These are phyloP conservation scores for Magnolia sinica DNA, from an alignment of 164 flowering plant species.

Conservation along the genomic window DNA sequence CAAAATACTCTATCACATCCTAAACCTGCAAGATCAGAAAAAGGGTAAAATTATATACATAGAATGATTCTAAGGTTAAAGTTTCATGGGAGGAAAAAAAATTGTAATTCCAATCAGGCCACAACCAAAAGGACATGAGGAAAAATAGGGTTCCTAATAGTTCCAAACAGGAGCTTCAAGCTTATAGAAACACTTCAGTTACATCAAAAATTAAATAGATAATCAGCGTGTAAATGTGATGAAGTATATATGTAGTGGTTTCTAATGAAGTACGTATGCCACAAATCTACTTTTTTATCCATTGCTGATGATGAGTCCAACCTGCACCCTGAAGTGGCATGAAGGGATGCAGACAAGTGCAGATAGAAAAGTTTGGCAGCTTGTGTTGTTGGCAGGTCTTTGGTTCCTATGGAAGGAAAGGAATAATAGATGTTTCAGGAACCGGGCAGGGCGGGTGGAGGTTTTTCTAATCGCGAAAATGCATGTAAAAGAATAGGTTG, in stretches of 20 bases:
- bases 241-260: background rate
- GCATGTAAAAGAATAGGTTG: no score
- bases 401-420: no score
- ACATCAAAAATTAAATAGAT: background rate
- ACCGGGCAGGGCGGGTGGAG: no score
- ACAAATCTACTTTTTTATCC: background rate
- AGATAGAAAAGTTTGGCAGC: no score
- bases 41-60: background rate
- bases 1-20: constrained; percentile 94
- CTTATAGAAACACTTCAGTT: background rate
- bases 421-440: no score
- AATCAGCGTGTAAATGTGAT: background rate
- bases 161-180: background rate
- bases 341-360: no score
- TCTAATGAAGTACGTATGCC: background rate
- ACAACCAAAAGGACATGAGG: background rate
- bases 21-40: constrained; percentile 50
- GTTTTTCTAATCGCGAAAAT: no score
- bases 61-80: background rate
- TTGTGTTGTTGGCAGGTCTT: no score
- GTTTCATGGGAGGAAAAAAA: background rate
- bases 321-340: background rate
- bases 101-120: background rate
- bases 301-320: background rate
- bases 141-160: background rate